These are phyloP conservation scores for Fusarium fracticaudum DNA, from an alignment of 2,329 filamentous ascomycete genomes.

Conservation along the genomic window DNA sequence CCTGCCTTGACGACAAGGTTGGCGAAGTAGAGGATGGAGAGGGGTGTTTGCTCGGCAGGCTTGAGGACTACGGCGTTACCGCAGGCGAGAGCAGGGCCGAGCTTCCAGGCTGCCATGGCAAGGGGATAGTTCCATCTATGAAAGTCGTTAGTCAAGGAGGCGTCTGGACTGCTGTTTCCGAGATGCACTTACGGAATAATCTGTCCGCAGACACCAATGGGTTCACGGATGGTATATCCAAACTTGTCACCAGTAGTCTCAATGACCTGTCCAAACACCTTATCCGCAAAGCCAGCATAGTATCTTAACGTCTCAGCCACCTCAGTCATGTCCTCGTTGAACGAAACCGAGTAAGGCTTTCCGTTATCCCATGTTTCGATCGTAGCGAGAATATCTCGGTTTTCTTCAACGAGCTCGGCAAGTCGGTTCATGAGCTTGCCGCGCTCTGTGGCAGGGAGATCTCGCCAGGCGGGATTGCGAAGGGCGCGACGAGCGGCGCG, in stretches of 20 bases:
- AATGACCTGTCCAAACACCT: slow-evolving; percentile 80
- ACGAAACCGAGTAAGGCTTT: slow-evolving; percentile 69
- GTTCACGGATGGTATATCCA: slow-evolving; percentile 79
- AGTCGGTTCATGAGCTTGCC: slow-evolving; percentile 77
- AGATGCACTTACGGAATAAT: slow-evolving; percentile 67
- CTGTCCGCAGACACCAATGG: slow-evolving; percentile 78
- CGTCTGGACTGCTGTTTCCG: accelerated
- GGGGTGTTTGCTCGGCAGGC: slow-evolving; percentile 73
- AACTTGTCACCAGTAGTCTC: slow-evolving; percentile 74
- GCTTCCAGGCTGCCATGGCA: slow-evolving; percentile 68
- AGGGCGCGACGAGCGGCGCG: slow-evolving; percentile 71
- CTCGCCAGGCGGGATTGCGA: slow-evolving; percentile 73
- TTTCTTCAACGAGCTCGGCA: slow-evolving; percentile 73
- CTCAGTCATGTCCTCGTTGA: slow-evolving; percentile 70
- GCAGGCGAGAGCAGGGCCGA: slow-evolving; percentile 74
- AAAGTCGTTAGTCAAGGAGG: neutral
- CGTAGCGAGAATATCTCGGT: slow-evolving; percentile 60
- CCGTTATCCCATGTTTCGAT: slow-evolving; percentile 87
- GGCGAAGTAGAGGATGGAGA: slow-evolving; percentile 72
- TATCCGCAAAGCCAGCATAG: slow-evolving; percentile 82
- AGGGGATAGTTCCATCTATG: slow-evolving; percentile 72
- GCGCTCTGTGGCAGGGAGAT: slow-evolving; percentile 72
- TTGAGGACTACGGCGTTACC: slow-evolving; percentile 73
- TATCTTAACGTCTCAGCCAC: slow-evolving; percentile 67
- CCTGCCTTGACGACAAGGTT: slow-evolving; percentile 76